These are phyloP conservation scores for Trichosporon inkin DNA, from an alignment of 1,284 basidiomycete species.

Conservation along the genomic window DNA sequence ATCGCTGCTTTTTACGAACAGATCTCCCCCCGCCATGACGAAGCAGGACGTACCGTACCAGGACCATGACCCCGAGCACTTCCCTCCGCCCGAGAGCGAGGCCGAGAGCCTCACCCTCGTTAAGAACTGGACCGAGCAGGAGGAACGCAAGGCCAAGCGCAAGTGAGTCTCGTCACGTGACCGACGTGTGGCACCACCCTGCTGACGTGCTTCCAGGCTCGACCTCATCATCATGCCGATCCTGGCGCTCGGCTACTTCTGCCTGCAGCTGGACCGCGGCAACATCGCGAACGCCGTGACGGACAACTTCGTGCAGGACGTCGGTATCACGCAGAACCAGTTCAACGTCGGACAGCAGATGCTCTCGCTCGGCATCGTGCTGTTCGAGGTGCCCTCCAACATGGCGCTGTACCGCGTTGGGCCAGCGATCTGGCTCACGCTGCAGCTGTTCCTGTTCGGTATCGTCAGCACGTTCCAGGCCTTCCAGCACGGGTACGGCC, in stretches of 20 bases:
- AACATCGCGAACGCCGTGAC: constrained; percentile 35
- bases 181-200: background rate
- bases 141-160: constrained; percentile 29
- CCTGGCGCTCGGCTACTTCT: constrained; percentile 37
- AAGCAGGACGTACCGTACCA: background rate
- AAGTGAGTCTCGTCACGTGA: constrained; percentile 21
- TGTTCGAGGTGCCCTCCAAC: constrained; percentile 37
- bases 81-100: background rate
- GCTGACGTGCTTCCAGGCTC: constrained; percentile 19
- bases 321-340: constrained; percentile 36
- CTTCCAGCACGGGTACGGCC: constrained; percentile 31
- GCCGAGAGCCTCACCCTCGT: constrained; percentile 12
- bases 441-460: constrained; percentile 35
- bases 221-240: constrained; percentile 37
- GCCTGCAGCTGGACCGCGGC: constrained; percentile 28
- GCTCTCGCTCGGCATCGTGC: constrained; percentile 38
- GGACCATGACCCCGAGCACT: constrained; percentile 12
- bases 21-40: background rate
- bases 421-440: constrained; percentile 27
- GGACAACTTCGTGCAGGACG: constrained; percentile 32
- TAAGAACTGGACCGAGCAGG: constrained; percentile 17
- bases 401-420: constrained; percentile 30
- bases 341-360: constrained; percentile 40
- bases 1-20: background rate
- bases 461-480: constrained; percentile 36